These are phyloP conservation scores for Fistulifera solaris DNA, from an alignment of 108 stramenopile genomes.

Conservation along the genomic window DNA sequence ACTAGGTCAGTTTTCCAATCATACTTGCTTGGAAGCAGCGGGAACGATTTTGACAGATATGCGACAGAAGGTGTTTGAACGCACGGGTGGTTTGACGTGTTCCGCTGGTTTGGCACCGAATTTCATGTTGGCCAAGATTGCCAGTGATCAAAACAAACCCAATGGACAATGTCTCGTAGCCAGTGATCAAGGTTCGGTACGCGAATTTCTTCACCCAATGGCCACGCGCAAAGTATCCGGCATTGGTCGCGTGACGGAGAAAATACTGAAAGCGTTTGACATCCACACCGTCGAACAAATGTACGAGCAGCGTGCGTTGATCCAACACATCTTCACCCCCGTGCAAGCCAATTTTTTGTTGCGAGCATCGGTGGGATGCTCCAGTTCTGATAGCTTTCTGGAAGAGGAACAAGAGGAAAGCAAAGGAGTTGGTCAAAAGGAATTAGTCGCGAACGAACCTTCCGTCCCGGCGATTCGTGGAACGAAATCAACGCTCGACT, in stretches of 20 bases:
- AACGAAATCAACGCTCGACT: conserved; percentile 44
- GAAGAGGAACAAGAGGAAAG: conserved; percentile 1
- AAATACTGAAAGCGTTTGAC: conserved; percentile 54
- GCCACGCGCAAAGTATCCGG: conserved; percentile 75
- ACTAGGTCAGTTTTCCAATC: not conserved
- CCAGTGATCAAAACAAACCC: conserved; percentile 90
- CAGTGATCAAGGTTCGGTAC: conserved; percentile 35
- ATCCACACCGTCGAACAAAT: conserved; percentile 79
- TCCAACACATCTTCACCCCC: conserved; percentile 53
- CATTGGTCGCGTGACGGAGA: conserved; percentile 91
- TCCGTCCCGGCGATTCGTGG: conserved; percentile 49
- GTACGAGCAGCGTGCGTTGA: conserved; percentile 53
- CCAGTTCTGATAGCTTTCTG: conserved; percentile 11
- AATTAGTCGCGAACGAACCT: conserved; percentile 91
- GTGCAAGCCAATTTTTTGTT: conserved; percentile 62
- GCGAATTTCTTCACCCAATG: conserved; percentile 64
- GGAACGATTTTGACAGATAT: conserved; percentile 42
- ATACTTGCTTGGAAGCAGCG: conserved; percentile 16
- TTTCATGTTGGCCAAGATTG: conserved; percentile 88
- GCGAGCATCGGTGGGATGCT: conserved; percentile 61
- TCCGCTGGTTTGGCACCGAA: conserved; percentile 90
- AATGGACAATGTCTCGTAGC: conserved; percentile 89
- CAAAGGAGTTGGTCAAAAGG: conserved; percentile 46
- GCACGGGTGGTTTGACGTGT: conserved; percentile 82
- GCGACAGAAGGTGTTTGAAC: conserved; percentile 44